phyloP scores from a whole-genome alignment of 345 rosid species.

The Gossypium turneri region DNA sequence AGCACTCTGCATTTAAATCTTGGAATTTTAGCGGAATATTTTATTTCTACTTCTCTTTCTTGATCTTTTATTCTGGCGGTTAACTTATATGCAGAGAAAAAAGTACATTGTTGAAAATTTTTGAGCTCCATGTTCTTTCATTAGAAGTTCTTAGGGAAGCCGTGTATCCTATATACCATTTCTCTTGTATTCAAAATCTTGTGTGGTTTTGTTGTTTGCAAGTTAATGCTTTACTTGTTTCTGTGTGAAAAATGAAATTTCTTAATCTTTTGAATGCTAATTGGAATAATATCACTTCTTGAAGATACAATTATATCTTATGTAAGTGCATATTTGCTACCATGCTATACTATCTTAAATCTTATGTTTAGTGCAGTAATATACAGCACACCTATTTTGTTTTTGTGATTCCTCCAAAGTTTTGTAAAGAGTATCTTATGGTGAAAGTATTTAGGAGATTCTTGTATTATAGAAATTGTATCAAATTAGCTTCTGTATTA shows the following conservation, averaged over 20 bases:
- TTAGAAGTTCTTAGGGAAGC: slow-evolving; percentile 73
- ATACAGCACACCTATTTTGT: background rate
- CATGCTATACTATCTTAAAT: slow-evolving; percentile 1
- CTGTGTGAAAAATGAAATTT: slow-evolving; percentile 7
- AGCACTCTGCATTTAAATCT: background rate
- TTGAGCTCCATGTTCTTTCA: slow-evolving; percentile 59
- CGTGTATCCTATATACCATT: slow-evolving; percentile 51
- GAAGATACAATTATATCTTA: background rate
- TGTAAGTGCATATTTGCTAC: background rate
- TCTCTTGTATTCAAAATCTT: slow-evolving; percentile 12
- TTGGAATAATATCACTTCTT: slow-evolving; percentile 8
- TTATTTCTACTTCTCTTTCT: slow-evolving; percentile 7
- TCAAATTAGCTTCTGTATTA: no score
- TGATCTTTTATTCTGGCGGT: slow-evolving; percentile 17
- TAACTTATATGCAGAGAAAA: slow-evolving; percentile 46
- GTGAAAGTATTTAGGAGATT: no score
- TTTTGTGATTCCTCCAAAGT: background rate
- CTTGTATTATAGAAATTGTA: no score
- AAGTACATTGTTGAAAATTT: slow-evolving; percentile 38
- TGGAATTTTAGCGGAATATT: background rate
- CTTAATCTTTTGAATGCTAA: slow-evolving; percentile 5
- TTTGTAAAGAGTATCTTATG: background rate
- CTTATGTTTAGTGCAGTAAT: background rate
- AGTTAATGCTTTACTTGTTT: background rate
- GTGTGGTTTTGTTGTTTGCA: background rate